Evolutionary conservation across 1,284 basidiomycete species (phyloP).

Genomic region (Ustilago curta): DNA sequence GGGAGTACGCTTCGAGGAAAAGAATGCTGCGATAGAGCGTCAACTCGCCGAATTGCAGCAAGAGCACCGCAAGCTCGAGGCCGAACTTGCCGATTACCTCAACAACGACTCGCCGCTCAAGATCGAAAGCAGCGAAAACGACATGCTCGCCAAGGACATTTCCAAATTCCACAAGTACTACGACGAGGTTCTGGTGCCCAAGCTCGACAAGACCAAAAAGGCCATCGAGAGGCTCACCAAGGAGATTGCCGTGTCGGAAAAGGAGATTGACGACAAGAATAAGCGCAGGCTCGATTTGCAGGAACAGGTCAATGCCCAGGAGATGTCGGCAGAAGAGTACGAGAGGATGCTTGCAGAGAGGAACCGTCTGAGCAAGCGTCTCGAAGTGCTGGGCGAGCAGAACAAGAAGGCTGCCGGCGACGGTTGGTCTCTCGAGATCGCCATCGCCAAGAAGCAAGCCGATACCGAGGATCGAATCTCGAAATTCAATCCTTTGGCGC

Average conservation of each 20-base stretch:
- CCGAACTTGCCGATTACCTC: constrained; percentile 47
- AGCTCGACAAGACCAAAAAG: constrained; percentile 63
- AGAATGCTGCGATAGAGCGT: constrained; percentile 53
- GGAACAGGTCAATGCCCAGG: constrained; percentile 60
- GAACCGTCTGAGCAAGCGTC: constrained; percentile 56
- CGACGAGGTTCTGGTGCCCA: constrained; percentile 62
- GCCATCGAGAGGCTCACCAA: constrained; percentile 56
- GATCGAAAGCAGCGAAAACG: constrained; percentile 56
- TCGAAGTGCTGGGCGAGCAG: constrained; percentile 49
- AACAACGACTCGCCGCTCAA: constrained; percentile 59
- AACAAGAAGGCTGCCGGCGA: constrained; percentile 55
- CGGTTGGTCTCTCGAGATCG: constrained; percentile 60
- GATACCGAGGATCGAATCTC: constrained; percentile 60
- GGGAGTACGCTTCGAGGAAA: constrained; percentile 55
- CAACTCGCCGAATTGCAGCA: constrained; percentile 52
- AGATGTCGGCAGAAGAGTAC: constrained; percentile 65
- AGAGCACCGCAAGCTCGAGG: constrained; percentile 51
- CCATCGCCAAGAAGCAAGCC: constrained; percentile 59
- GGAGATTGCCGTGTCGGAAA: constrained; percentile 42
- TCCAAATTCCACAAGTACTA: constrained; percentile 65
- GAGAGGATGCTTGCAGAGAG: constrained; percentile 60
- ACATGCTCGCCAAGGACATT: constrained; percentile 61
- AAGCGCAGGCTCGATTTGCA: constrained; percentile 52
- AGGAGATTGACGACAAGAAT: constrained; percentile 57
- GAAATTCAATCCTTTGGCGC: constrained; percentile 54